Evolutionary conservation across 768 basidiomycete genomes (phyloP).

Genomic region (Suillus subalutaceus): DNA sequence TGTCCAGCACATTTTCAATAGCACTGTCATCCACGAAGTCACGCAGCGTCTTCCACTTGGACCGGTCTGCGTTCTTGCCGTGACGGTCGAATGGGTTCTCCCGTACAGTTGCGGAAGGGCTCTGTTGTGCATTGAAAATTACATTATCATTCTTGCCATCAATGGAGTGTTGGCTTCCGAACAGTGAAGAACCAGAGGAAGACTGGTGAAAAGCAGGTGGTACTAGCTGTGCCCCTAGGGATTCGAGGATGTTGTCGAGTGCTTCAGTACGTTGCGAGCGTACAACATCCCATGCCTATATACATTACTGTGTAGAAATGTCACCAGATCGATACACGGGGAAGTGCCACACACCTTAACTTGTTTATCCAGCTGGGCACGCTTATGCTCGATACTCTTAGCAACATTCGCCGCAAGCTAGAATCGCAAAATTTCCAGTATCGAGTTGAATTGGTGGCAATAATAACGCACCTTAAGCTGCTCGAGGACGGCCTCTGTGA

Average conservation of each 20-base stretch:
- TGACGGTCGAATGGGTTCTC: conserved; percentile 25
- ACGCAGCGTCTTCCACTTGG: conserved; percentile 78
- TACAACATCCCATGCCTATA: conserved; percentile 71
- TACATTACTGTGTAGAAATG: neutral
- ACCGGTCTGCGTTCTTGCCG: conserved; percentile 43
- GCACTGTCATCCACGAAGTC: conserved; percentile 87
- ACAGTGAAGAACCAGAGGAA: conserved; percentile 71
- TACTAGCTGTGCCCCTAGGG: conserved; percentile 70
- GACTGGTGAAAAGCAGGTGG: conserved; percentile 77
- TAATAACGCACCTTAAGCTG: conserved; percentile 66
- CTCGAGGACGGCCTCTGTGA: conserved; percentile 70
- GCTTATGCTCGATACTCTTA: conserved; percentile 74
- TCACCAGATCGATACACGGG: neutral
- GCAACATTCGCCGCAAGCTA: conserved; percentile 76
- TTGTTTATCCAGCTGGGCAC: conserved; percentile 57
- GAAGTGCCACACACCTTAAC: conserved; percentile 52
- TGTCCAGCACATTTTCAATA: conserved; percentile 76
- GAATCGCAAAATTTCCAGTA: neutral
- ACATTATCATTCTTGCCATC: conserved; percentile 36
- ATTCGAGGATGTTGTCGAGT: conserved; percentile 72
- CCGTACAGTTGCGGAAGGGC: conserved; percentile 34
- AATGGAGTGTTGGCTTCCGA: conserved; percentile 73
- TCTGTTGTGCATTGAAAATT: conserved; percentile 44
- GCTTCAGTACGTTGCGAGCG: conserved; percentile 62
- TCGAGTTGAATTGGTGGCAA: neutral